phyloP scores from a whole-genome alignment of 208 protist genomes.

The Trypanosoma boissoni region DNA sequence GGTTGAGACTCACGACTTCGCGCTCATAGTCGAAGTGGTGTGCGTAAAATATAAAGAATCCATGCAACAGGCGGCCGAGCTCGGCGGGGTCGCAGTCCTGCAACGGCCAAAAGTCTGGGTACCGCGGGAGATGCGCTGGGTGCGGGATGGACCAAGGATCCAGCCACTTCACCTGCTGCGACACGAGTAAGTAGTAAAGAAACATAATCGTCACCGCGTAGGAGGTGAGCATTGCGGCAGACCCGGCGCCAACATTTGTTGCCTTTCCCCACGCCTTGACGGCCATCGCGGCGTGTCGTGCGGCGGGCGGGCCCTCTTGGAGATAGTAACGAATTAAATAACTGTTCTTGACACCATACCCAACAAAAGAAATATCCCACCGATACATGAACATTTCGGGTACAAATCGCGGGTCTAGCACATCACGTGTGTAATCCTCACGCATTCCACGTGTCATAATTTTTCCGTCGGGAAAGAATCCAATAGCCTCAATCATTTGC shows the following conservation, averaged over 20 bases:
- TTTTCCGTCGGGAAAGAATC: constrained; percentile 82
- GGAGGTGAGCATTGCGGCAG: constrained; percentile 83
- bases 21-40: constrained; percentile 82
- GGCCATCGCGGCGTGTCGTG: constrained; percentile 81
- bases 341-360: constrained; percentile 90
- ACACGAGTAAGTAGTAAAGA: constrained; percentile 84
- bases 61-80: constrained; percentile 71
- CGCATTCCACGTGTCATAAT: constrained; percentile 88
- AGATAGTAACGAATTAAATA: constrained; percentile 86
- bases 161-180: constrained; percentile 71
- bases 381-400: constrained; percentile 90
- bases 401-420: constrained; percentile 77
- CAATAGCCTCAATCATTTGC: constrained; percentile 84
- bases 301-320: constrained; percentile 48
- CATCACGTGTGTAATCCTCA: constrained; percentile 84
- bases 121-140: constrained; percentile 82
- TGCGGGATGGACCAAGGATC: constrained; percentile 87
- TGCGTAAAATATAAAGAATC: constrained; percentile 87
- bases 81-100: constrained; percentile 64
- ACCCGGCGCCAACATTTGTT: constrained; percentile 71
- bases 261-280: constrained; percentile 91
- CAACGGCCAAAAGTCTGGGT: constrained; percentile 80
- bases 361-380: constrained; percentile 89
- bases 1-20: constrained; percentile 75
- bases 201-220: constrained; percentile 88